Conservation (phyloP, 306 rosid species). For the Cucumis melo region DNA sequence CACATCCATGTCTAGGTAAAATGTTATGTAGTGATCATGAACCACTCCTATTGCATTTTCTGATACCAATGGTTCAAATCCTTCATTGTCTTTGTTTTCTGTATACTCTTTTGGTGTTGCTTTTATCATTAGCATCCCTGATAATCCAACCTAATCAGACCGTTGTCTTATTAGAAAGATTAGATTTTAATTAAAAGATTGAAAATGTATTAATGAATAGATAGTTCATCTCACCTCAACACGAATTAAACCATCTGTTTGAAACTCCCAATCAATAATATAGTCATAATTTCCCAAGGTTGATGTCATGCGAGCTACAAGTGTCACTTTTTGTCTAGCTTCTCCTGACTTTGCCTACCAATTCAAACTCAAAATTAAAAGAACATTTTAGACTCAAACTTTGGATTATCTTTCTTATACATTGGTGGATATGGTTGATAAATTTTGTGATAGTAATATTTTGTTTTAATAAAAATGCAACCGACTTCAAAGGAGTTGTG, state of each 20-base stretch:
- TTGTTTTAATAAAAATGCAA: too few relatives aligned
- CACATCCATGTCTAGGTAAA: slow-evolving; percentile 70
- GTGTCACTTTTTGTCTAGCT: slow-evolving; percentile 72
- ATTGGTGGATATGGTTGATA: too few relatives aligned
- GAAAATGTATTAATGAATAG: background rate
- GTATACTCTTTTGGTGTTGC: slow-evolving; percentile 42
- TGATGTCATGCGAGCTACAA: slow-evolving; percentile 75
- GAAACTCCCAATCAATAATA: slow-evolving; percentile 87
- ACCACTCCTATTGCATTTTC: slow-evolving; percentile 72
- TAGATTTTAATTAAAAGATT: background rate
- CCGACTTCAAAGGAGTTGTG: too few relatives aligned
- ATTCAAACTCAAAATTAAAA: background rate
- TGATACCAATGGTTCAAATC: slow-evolving; percentile 11
- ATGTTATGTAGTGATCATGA: slow-evolving; percentile 73
- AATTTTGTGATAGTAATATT: too few relatives aligned
- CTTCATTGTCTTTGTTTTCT: background rate
- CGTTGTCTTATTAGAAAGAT: too few relatives aligned
- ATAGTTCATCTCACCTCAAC: slow-evolving; percentile 25
- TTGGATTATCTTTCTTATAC: too few relatives aligned
- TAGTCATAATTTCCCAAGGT: slow-evolving; percentile 78
- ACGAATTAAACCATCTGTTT: slow-evolving; percentile 72
- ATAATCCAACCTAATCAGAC: slow-evolving; percentile 44
- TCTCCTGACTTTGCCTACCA: slow-evolving; percentile 25
- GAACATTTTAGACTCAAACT: too few relatives aligned
- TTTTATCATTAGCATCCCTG: slow-evolving; percentile 88